Evolutionary conservation across 768 basidiomycete species (phyloP), one percentile per base, ranked within the genome.

Genomic region (Boletus coccyginus): DNA sequence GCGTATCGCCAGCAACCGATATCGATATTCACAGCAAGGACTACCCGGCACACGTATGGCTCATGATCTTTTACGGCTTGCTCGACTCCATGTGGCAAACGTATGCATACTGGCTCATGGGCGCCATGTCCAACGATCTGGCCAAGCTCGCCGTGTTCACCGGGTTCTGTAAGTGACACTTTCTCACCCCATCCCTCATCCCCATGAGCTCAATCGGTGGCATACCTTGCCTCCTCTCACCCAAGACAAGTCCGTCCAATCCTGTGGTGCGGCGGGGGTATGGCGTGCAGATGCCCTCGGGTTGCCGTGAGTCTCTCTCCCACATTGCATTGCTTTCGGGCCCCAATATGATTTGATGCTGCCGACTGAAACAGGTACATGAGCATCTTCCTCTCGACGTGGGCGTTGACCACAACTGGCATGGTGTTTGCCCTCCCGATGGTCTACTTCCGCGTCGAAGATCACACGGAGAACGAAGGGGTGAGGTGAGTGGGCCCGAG

Each of bases 21-120:
- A 81, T 90, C 61, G 88, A 91, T 63, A 82, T 89, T 36, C 73
- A 74, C 53, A 82, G 85, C 62, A 58, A 64, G 0, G 71, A 71
- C 2, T 93, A 89, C 66, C 73, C 79, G 3, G 80, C 77, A 33
- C 78, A 78, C 55, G 73, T 88, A 16, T 79, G 79, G 72, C 73
- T 93, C 19, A 90, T 85, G 72, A 80, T 89, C 54, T 81, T 85
- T 68, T 89, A 81, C 63, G 87, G 90, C n/a, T 60, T 92, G 3
- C 78, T 92, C 49, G 92, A 94, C 57, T 78, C 90, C 1, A 86
- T 90, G 83, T 93, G 89, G 89, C 92, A 93, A 68, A 90, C 87
- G 3, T 84, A 83, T 0, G 84, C 84, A 4, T 91, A 92, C 70
- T 91, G 88, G 88, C 78, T 90, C 62, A 88, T 90, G 82, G 91